phyloP scores from a whole-genome alignment of 2,329 filamentous ascomycete genomes.

The Rutstroemia sp. region DNA sequence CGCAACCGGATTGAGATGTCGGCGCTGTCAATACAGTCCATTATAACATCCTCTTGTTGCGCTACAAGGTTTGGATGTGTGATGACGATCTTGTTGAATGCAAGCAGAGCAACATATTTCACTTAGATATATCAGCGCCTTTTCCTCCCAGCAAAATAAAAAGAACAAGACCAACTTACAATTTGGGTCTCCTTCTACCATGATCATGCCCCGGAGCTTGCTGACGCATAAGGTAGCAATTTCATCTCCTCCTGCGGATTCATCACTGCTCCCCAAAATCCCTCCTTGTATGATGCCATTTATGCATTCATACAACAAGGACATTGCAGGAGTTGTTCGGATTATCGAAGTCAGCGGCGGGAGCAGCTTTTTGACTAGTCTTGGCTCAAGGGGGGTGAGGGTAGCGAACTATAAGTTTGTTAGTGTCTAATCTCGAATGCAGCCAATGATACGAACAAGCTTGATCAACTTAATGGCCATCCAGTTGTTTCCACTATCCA shows the following conservation, averaged over 20 bases:
- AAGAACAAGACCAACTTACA: slow-evolving; percentile 45
- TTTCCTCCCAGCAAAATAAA: too few species aligned
- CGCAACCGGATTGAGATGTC: slow-evolving; percentile 95
- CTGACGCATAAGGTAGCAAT: slow-evolving; percentile 87
- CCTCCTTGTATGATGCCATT: slow-evolving; percentile 97
- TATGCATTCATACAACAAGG: slow-evolving; percentile 95
- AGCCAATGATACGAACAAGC: slow-evolving; percentile 49
- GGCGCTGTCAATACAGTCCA: slow-evolving; percentile 90
- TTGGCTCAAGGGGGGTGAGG: slow-evolving; percentile 83
- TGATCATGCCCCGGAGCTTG: slow-evolving; percentile 89
- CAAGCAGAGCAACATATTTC: slow-evolving; percentile 92
- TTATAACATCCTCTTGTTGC: slow-evolving; percentile 89
- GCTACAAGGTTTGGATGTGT: slow-evolving; percentile 86
- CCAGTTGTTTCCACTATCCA: slow-evolving; percentile 95
- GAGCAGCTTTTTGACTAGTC: slow-evolving; percentile 82
- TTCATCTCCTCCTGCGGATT: slow-evolving; percentile 76
- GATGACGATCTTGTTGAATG: slow-evolving; percentile 88
- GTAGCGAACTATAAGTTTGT: slow-evolving; percentile 69
- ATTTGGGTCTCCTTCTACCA: slow-evolving; percentile 89
- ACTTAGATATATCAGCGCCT: slow-evolving; percentile 42
- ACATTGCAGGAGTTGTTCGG: slow-evolving; percentile 93
- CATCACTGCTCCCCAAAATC: slow-evolving; percentile 76
- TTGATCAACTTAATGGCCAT: slow-evolving; percentile 99
- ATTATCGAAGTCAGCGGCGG: slow-evolving; percentile 90
- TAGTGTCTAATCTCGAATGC: slow-evolving; percentile 56